These are phyloP conservation scores for Talaromyces proteolyticus DNA, from an alignment of 495 filamentous ascomycete species.

Conservation along the genomic window DNA sequence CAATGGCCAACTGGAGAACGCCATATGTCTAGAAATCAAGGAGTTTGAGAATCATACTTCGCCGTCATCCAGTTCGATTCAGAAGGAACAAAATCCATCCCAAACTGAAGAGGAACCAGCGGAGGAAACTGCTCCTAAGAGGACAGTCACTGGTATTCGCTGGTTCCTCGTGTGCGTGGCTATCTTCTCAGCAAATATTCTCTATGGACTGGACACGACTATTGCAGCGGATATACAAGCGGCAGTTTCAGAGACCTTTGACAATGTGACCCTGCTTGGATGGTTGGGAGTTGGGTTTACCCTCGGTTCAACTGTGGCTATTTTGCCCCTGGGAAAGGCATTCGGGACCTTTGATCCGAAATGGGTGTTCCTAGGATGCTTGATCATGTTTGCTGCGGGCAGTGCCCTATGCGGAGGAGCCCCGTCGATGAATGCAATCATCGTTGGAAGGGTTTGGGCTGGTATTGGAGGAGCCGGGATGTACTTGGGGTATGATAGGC, in stretches of 20 bases:
- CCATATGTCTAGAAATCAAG: neutral
- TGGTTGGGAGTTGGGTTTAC: slow-evolving; percentile 21
- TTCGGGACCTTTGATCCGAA: slow-evolving; percentile 22
- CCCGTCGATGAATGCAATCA: slow-evolving; percentile 19
- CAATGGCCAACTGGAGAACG: neutral
- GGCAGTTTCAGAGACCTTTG: slow-evolving; percentile 16
- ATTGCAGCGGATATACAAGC: slow-evolving; percentile 34
- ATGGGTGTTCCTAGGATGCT: slow-evolving; percentile 16
- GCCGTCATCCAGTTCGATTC: neutral
- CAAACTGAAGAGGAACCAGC: neutral
- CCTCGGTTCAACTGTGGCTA: slow-evolving; percentile 11
- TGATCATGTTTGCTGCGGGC: slow-evolving; percentile 24
- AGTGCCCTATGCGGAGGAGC: slow-evolving; percentile 27
- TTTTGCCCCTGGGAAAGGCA: slow-evolving; percentile 5
- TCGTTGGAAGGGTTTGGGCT: slow-evolving; percentile 25
- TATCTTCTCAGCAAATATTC: slow-evolving; percentile 15
- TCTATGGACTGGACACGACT: slow-evolving; percentile 34
- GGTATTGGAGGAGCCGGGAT: slow-evolving; percentile 40
- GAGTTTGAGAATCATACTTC: neutral
- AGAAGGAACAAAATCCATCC: neutral
- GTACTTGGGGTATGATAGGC: slow-evolving; percentile 28
- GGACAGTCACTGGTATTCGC: neutral
- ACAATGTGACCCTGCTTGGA: slow-evolving; percentile 11
- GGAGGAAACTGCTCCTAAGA: neutral
- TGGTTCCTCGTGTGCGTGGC: slow-evolving; percentile 17